Percentiles rank a stretch among this genome's conserved stretches.
Conservation (phyloP, 257 asterid genomes). For the Pogostemon cablin region DNA sequence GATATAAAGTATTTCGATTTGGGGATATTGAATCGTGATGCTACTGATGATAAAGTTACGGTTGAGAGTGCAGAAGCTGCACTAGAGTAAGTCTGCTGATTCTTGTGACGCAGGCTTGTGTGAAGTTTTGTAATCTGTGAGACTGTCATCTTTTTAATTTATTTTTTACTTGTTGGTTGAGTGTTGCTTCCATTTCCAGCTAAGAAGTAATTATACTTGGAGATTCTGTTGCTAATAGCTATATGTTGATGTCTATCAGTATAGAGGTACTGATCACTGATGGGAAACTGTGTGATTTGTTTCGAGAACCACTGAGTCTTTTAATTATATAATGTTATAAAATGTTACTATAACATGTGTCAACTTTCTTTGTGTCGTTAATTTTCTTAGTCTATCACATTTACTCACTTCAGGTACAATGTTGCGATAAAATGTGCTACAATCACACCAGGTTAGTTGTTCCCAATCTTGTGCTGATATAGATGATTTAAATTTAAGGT, state of each 20-base stretch:
- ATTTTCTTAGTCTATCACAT: conserved; percentile 9
- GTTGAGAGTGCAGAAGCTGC: conserved; percentile 96
- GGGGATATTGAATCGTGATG: conserved; percentile 86
- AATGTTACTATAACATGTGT: neutral
- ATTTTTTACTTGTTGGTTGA: neutral
- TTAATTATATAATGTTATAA: neutral
- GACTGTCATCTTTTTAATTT: neutral
- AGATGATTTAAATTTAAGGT: neutral
- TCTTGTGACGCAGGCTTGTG: neutral
- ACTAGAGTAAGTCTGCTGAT: conserved; percentile 60
- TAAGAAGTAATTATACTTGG: neutral
- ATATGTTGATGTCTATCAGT: neutral
- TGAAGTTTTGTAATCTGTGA: neutral
- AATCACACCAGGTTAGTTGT: conserved; percentile 80
- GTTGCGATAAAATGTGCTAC: conserved; percentile 97
- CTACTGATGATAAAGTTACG: conserved; percentile 79
- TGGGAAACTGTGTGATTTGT: neutral
- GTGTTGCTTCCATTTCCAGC: neutral
- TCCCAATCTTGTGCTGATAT: conserved; percentile 18
- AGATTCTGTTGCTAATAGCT: conserved; percentile 15
- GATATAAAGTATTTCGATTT: conserved; percentile 87
- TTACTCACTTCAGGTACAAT: conserved; percentile 63
- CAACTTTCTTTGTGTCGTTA: neutral
- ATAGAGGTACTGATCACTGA: neutral
- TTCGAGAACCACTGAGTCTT: neutral